Percentiles rank a stretch among this genome's conserved stretches.
Conservation (phyloP, 2,329 filamentous ascomycete genomes). For the Penicillium polonicum region DNA sequence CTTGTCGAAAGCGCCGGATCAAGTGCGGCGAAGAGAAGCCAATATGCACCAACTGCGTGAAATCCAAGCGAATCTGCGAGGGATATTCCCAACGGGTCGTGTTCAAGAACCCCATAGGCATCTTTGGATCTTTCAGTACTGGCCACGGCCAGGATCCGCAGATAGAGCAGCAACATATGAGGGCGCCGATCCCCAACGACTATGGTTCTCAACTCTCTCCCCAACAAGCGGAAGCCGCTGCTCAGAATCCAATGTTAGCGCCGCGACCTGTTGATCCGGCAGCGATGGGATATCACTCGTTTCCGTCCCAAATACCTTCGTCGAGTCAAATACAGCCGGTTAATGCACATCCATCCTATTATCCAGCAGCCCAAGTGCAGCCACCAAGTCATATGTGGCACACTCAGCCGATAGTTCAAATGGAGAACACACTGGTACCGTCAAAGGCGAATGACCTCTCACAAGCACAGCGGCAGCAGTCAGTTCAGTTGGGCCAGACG, state of each 20-base stretch:
- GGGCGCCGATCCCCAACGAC: slow-evolving; percentile 19
- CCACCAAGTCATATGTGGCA: slow-evolving; percentile 11
- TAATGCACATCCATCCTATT: slow-evolving; percentile 17
- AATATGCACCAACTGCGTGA: slow-evolving; percentile 48
- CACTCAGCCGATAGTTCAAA: slow-evolving; percentile 1
- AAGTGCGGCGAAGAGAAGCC: slow-evolving; percentile 85
- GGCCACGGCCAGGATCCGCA: slow-evolving; percentile 22
- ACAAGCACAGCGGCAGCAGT: neutral
- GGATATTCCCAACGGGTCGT: slow-evolving; percentile 44
- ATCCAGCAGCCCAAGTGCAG: slow-evolving; percentile 17
- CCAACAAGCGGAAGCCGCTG: slow-evolving; percentile 30
- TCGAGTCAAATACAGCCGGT: slow-evolving; percentile 1
- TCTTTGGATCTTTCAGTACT: slow-evolving; percentile 27
- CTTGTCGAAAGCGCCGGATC: slow-evolving; percentile 90
- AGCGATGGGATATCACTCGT: slow-evolving; percentile 12
- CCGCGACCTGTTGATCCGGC: slow-evolving; percentile 28
- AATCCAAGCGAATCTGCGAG: slow-evolving; percentile 48
- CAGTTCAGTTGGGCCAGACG: neutral
- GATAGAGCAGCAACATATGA: slow-evolving; percentile 22
- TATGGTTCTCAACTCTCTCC: slow-evolving; percentile 23
- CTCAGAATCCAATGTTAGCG: slow-evolving; percentile 37
- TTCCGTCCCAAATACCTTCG: slow-evolving; percentile 4
- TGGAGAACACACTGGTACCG: neutral
- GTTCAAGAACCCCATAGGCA: slow-evolving; percentile 43
- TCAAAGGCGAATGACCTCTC: neutral